Evolutionary conservation across 257 asterid species (phyloP).

Genomic region (Pogostemon cablin): DNA sequence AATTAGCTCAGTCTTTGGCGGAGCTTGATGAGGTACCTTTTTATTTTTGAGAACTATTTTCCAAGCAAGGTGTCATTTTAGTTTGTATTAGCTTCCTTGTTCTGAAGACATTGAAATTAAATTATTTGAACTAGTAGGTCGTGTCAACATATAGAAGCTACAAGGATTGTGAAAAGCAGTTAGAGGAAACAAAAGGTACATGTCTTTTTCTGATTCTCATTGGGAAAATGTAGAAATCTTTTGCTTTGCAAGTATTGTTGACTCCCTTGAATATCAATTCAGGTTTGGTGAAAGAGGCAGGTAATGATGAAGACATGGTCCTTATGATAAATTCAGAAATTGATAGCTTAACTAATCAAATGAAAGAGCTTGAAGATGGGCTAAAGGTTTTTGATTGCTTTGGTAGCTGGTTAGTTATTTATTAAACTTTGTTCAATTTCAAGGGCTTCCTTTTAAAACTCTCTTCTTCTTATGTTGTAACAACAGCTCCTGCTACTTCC

Average conservation of each 20-base stretch:
- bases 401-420: slow-evolving; percentile 14
- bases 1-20: slow-evolving; percentile 84
- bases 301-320: slow-evolving; percentile 80
- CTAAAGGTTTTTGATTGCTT: slow-evolving; percentile 62
- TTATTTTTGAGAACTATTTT: slow-evolving; percentile 20
- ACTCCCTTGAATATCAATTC: slow-evolving; percentile 31
- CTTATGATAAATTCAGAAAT: slow-evolving; percentile 93
- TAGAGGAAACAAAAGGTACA: slow-evolving; percentile 89
- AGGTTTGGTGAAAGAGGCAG: slow-evolving; percentile 85
- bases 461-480: slow-evolving; percentile 21
- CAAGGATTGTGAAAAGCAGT: slow-evolving; percentile 83
- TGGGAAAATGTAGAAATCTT: not conserved
- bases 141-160: slow-evolving; percentile 66
- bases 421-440: slow-evolving; percentile 21
- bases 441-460: slow-evolving; percentile 21
- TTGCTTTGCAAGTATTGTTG: slow-evolving; percentile 1
- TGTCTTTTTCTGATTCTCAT: slow-evolving; percentile 27
- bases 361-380: slow-evolving; percentile 66
- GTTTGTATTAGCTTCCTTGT: slow-evolving; percentile 17
- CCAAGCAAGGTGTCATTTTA: slow-evolving; percentile 8
- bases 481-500: slow-evolving; percentile 83
- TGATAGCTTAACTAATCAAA: slow-evolving; percentile 59
- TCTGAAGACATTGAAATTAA: slow-evolving; percentile 29
- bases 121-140: slow-evolving; percentile 61
- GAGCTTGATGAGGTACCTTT: slow-evolving; percentile 91